Percentiles rank a stretch among this genome's conserved stretches.
These are phyloP conservation scores for Berkeleyomyces basicola DNA, from an alignment of 2,329 filamentous ascomycete genomes.

Conservation along the genomic window DNA sequence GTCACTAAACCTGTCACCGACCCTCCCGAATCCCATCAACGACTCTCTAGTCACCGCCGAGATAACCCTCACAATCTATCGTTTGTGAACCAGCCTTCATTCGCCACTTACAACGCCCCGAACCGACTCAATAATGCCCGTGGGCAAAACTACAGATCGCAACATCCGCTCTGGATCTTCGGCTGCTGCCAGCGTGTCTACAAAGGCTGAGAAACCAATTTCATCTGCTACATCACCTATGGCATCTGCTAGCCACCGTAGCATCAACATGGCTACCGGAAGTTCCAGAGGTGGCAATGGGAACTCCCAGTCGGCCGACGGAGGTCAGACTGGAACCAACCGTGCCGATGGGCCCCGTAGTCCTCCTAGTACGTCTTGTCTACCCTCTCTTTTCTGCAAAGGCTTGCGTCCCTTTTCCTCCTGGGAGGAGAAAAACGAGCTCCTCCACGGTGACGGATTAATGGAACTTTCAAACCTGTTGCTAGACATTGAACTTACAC, in stretches of 20 bases:
- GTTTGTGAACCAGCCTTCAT: neutral
- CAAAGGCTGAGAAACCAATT: slow-evolving; percentile 9
- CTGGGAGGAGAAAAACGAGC: neutral
- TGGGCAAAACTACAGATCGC: slow-evolving; percentile 10
- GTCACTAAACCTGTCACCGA: too few relatives aligned
- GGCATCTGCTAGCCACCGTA: slow-evolving; percentile 2
- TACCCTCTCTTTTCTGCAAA: neutral
- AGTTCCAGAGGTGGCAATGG: neutral
- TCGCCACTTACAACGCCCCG: neutral
- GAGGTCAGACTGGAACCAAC: slow-evolving; percentile 13
- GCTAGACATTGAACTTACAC: slow-evolving; percentile 9
- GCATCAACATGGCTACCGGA: slow-evolving; percentile 5
- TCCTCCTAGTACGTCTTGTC: slow-evolving; percentile 36
- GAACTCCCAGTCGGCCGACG: slow-evolving; percentile 6
- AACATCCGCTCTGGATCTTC: slow-evolving; percentile 6
- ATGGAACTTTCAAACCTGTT: neutral
- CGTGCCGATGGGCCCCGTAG: slow-evolving; percentile 45
- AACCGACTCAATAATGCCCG: slow-evolving; percentile 5
- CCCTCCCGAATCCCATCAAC: neutral
- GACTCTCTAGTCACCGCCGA: neutral
- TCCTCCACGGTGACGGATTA: too few relatives aligned
- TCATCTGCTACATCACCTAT: neutral
- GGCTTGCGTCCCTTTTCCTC: neutral
- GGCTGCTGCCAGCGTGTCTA: slow-evolving; percentile 1
- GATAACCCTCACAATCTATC: neutral